Percentiles rank a stretch among this genome's conserved stretches.
phyloP scores from a whole-genome alignment of 805 yeast species.

The Barnettozyma sp. region DNA sequence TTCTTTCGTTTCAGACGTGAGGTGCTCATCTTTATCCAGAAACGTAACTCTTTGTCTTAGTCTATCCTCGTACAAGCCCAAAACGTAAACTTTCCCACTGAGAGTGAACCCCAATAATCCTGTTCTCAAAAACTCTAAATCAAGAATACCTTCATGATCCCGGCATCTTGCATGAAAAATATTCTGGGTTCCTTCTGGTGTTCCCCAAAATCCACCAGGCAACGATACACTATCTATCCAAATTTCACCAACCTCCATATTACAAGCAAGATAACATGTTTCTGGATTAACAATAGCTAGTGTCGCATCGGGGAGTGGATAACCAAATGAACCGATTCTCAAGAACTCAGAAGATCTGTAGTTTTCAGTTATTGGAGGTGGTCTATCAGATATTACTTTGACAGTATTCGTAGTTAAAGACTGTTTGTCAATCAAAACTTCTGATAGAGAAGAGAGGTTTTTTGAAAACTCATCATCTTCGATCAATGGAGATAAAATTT shows the following conservation, averaged over 20 bases:
- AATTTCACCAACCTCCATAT: slow-evolving; percentile 84
- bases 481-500: slow-evolving; percentile 31
- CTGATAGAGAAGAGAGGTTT: slow-evolving; percentile 37
- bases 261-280: slow-evolving; percentile 63
- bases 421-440: slow-evolving; percentile 64
- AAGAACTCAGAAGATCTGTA: slow-evolving; percentile 39
- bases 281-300: slow-evolving; percentile 94
- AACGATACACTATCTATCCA: slow-evolving; percentile 95
- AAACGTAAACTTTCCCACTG: slow-evolving; percentile 79
- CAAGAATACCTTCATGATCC: slow-evolving; percentile 62
- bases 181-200: slow-evolving; percentile 56
- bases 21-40: slow-evolving; percentile 38
- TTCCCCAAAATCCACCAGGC: slow-evolving; percentile 84
- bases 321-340: slow-evolving; percentile 88
- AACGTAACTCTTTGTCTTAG: slow-evolving; percentile 69
- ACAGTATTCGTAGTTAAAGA: slow-evolving; percentile 69
- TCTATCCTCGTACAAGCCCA: slow-evolving; percentile 90
- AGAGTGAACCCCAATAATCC: slow-evolving; percentile 85
- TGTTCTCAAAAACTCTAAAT: slow-evolving; percentile 79
- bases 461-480: slow-evolving; percentile 31
- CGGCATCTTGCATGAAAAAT: slow-evolving; percentile 79
- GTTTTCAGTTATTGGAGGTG: slow-evolving; percentile 43
- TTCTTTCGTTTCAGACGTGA: background rate
- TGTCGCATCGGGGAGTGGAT: slow-evolving; percentile 90
- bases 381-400: slow-evolving; percentile 53